Evolutionary conservation across 139 green algal genomes (phyloP).

Genomic region (Closterium sp.): DNA sequence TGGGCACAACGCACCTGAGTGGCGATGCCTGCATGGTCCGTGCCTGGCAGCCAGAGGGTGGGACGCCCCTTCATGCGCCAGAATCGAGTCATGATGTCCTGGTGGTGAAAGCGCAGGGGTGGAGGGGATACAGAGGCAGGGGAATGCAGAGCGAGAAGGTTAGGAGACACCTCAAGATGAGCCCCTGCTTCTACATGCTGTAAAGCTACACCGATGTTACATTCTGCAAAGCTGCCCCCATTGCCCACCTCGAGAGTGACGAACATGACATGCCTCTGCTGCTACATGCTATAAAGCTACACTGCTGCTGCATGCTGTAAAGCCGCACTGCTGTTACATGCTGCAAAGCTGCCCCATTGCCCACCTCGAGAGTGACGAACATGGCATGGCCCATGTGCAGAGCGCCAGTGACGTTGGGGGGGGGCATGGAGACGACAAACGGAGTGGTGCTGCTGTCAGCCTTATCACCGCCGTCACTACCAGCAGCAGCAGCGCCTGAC

Average conservation of each 20-base stretch:
- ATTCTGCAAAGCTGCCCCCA: no score
- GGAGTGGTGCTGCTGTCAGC: constrained; percentile 23
- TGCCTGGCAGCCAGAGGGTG: constrained; percentile 63
- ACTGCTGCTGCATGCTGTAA: constrained; percentile 22
- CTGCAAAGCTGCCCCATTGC: background rate
- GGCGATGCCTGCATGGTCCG: constrained; percentile 70
- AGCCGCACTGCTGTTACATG: constrained; percentile 24
- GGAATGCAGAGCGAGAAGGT: background rate
- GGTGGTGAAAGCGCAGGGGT: background rate
- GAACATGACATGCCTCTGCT: no score
- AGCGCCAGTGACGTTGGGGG: constrained; percentile 95
- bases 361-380: constrained; percentile 55
- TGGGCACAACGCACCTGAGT: constrained; percentile 60
- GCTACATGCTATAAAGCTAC: no score
- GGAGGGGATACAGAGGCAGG: background rate
- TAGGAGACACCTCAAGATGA: no score
- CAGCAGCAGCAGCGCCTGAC: constrained; percentile 44
- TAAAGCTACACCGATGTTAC: no score
- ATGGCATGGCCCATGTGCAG: constrained; percentile 97
- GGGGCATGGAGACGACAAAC: constrained; percentile 97
- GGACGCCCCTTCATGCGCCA: constrained; percentile 52
- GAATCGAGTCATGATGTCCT: constrained; percentile 71
- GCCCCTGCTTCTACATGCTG: no score
- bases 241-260: constrained; percentile 19
- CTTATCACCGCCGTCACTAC: constrained; percentile 15